phyloP scores from a whole-genome alignment of 116 monocot genomes.

The Trichopus zeylanicus region DNA sequence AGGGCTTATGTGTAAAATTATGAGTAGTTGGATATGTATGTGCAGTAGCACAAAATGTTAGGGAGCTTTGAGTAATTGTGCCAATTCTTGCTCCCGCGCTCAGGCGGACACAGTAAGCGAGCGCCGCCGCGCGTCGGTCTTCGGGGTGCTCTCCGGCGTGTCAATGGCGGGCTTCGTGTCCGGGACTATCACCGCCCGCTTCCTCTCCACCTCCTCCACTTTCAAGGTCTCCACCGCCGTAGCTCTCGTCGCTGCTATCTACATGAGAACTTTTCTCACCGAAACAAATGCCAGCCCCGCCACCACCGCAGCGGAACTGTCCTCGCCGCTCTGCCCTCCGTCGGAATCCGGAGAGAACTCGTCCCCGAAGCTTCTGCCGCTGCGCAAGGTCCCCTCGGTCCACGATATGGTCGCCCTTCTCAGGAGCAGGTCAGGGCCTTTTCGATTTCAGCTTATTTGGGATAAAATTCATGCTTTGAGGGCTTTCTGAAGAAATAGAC shows the following conservation, averaged over 20 bases:
- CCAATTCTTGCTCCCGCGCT: not conserved
- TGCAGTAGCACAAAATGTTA: no score
- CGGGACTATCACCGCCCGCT: constrained; percentile 60
- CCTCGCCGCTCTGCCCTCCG: constrained; percentile 23
- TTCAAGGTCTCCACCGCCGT: constrained; percentile 54
- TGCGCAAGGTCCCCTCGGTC: constrained; percentile 29
- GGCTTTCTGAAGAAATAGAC: no score
- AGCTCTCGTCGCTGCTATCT: constrained; percentile 35
- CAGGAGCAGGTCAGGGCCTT: constrained; percentile 53
- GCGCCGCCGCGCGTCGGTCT: constrained; percentile 48
- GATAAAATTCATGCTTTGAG: no score
- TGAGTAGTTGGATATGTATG: no score
- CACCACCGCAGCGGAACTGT: constrained; percentile 21
- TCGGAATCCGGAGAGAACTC: constrained; percentile 4
- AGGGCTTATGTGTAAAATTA: no score
- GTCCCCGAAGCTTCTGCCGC: constrained; percentile 16
- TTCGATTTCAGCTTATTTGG: not conserved
- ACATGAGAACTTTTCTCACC: constrained; percentile 63
- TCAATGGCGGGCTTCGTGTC: constrained; percentile 68
- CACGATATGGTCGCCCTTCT: constrained; percentile 61
- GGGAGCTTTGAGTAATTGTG: no score
- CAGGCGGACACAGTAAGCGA: constrained; percentile 79
- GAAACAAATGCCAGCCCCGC: constrained; percentile 30
- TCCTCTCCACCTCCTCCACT: constrained; percentile 48
- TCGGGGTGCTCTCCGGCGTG: constrained; percentile 67